Evolutionary conservation across 2,329 filamentous ascomycete genomes (phyloP).

Genomic region (Thelonectria olida): DNA sequence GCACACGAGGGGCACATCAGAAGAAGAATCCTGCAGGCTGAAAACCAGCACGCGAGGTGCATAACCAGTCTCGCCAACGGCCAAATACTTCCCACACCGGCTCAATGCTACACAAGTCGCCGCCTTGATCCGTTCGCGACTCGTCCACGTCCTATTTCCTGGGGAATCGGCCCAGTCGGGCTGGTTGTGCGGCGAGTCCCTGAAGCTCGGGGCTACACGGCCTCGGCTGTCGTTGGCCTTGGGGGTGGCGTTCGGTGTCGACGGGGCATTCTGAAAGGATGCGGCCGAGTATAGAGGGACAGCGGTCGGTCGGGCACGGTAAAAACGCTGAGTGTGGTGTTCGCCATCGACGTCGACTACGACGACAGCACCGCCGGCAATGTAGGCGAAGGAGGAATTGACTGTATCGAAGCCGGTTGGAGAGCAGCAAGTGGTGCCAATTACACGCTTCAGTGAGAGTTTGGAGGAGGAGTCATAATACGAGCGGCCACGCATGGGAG

Average conservation of each 20-base stretch:
- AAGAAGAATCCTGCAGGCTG: conserved; percentile 80
- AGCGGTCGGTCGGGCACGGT: conserved; percentile 83
- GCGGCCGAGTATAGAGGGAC: conserved; percentile 70
- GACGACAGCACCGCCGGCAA: conserved; percentile 92
- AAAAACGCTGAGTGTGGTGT: conserved; percentile 82
- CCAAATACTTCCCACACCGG: conserved; percentile 85
- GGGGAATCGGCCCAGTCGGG: conserved; percentile 70
- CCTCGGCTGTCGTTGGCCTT: conserved; percentile 72
- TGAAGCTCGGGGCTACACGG: conserved; percentile 56
- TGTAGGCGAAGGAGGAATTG: conserved; percentile 84
- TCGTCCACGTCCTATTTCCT: conserved; percentile 80
- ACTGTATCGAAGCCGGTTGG: conserved; percentile 89
- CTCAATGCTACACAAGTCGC: conserved; percentile 92
- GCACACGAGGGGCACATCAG: conserved; percentile 83
- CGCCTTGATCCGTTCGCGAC: conserved; percentile 91
- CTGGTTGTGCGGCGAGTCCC: conserved; percentile 58
- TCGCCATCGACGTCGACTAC: conserved; percentile 81
- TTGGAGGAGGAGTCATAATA: conserved; percentile 64
- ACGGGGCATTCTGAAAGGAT: conserved; percentile 60
- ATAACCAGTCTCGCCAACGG: conserved; percentile 95
- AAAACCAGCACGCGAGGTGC: conserved; percentile 92
- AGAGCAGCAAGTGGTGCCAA: conserved; percentile 88
- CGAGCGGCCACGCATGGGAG: conserved; percentile 63
- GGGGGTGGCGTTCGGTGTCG: conserved; percentile 63
- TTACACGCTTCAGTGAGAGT: conserved; percentile 82